Evolutionary conservation across 1,284 basidiomycete genomes (phyloP).

Genomic region (Tilletia setariae): DNA sequence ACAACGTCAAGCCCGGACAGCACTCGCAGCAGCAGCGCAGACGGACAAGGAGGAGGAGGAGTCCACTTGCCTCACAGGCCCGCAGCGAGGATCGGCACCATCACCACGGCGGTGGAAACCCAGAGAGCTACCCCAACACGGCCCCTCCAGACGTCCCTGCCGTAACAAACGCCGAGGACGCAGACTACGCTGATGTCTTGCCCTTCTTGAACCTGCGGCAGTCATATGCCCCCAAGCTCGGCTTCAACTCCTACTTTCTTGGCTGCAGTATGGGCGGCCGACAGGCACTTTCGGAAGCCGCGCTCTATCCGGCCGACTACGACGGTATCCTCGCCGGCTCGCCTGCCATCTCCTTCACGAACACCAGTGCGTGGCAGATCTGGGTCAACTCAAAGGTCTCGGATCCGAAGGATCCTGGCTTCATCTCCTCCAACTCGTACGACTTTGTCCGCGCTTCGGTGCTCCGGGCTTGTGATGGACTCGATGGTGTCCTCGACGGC

Average conservation of each 20-base stretch:
- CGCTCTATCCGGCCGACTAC: conserved; percentile 31
- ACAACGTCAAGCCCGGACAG: conserved; percentile 18
- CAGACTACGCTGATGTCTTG: conserved; percentile 1
- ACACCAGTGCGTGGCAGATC: conserved; percentile 34
- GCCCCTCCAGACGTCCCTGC: too few relatives aligned
- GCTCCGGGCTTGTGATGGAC: conserved; percentile 26
- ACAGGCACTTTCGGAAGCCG: conserved; percentile 29
- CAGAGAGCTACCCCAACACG: too few relatives aligned
- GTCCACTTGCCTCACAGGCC: background rate
- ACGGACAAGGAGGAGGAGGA: too few relatives aligned
- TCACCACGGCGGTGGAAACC: background rate
- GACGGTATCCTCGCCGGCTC: conserved; percentile 35
- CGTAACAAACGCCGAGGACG: background rate
- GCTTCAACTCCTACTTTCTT: conserved; percentile 33
- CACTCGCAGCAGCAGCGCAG: too few relatives aligned
- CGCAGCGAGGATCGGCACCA: background rate
- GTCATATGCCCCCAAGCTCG: background rate
- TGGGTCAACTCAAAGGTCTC: conserved; percentile 30
- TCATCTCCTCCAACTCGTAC: conserved; percentile 24
- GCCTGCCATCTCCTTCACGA: conserved; percentile 30
- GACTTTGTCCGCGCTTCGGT: conserved; percentile 27
- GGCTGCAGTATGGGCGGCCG: conserved; percentile 39
- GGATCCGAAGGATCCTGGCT: conserved; percentile 21
- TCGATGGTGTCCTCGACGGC: conserved; percentile 33
- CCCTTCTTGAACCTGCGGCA: conserved; percentile 6